These are phyloP conservation scores for Penicillium occitanis DNA, from an alignment of 2,329 filamentous ascomycete genomes.

Conservation along the genomic window DNA sequence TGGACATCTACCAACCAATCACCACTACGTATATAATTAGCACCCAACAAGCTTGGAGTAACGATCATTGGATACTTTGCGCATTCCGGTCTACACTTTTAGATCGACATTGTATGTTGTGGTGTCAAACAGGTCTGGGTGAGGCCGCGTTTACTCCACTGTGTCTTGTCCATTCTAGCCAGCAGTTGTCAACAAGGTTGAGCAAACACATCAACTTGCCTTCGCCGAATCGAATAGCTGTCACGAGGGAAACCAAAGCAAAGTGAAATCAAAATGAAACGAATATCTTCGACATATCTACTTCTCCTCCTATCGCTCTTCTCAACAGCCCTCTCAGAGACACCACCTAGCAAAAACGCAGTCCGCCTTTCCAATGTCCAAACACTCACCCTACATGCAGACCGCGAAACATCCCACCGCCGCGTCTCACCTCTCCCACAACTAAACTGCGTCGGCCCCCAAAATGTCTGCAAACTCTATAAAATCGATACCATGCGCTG, in stretches of 20 bases:
- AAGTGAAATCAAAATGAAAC: slow-evolving; percentile 10
- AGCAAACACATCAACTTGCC: not conserved
- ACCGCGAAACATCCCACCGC: slow-evolving; percentile 69
- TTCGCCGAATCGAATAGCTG: not conserved
- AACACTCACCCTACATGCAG: slow-evolving; percentile 71
- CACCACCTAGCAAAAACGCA: slow-evolving; percentile 45
- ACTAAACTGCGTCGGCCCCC: slow-evolving; percentile 71
- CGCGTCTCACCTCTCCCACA: slow-evolving; percentile 75
- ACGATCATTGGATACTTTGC: not conserved
- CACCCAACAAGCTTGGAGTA: not conserved
- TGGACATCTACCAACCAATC: not conserved
- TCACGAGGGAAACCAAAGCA: not conserved
- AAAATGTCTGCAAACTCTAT: slow-evolving; percentile 66
- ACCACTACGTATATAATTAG: not conserved
- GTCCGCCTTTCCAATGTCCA: slow-evolving; percentile 68
- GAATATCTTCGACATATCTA: not conserved
- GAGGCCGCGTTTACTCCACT: not conserved
- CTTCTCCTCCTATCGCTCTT: slow-evolving; percentile 24
- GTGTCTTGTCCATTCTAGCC: slow-evolving; percentile 2
- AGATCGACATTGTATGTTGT: not conserved
- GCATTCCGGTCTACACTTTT: not conserved
- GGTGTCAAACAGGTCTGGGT: not conserved
- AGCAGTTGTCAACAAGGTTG: not conserved
- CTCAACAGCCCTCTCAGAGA: slow-evolving; percentile 20
- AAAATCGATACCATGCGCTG: slow-evolving; percentile 82